phyloP scores from a whole-genome alignment of 495 filamentous ascomycete genomes.

The Hyaloscypha finlandica region DNA sequence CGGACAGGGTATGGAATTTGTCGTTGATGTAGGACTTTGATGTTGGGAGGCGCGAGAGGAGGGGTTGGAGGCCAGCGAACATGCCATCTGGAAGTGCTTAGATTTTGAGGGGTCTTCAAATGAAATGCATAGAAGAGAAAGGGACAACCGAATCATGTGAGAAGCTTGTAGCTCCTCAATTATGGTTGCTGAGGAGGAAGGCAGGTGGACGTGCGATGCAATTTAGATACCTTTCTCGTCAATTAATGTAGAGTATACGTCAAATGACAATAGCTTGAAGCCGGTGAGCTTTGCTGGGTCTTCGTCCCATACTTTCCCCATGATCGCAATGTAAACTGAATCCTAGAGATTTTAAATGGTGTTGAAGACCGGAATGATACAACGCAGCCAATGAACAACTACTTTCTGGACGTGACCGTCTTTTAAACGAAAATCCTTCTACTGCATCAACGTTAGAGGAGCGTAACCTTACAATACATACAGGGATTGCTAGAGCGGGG shows the following conservation, averaged over 20 bases:
- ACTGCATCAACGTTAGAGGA: too few relatives aligned
- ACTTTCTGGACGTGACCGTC: too few relatives aligned
- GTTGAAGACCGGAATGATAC: background rate
- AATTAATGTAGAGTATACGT: slow-evolving; percentile 82
- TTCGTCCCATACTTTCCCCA: slow-evolving; percentile 18
- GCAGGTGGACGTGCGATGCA: background rate
- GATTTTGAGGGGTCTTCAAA: slow-evolving; percentile 61
- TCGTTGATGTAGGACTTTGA: slow-evolving; percentile 12
- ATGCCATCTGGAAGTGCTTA: slow-evolving; percentile 67
- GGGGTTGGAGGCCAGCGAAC: slow-evolving; percentile 33
- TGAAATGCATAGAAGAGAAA: slow-evolving; percentile 44
- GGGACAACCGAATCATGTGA: background rate
- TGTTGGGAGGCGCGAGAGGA: slow-evolving; percentile 18
- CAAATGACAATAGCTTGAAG: slow-evolving; percentile 62
- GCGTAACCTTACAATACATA: background rate
- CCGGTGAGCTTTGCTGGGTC: slow-evolving; percentile 14
- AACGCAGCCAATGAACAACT: background rate
- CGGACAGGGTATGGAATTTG: background rate
- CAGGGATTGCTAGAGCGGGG: background rate
- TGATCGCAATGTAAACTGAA: slow-evolving; percentile 1
- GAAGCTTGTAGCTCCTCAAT: too few relatives aligned
- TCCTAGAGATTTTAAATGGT: background rate
- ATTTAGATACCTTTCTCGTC: slow-evolving; percentile 59
- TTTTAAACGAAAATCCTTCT: too few relatives aligned
- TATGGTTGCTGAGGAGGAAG: background rate